Percentiles rank a stretch among this genome's conserved stretches.
These are phyloP conservation scores for Saccharomyces hybrid DNA, from an alignment of 1,139 yeast species.

Conservation along the genomic window DNA sequence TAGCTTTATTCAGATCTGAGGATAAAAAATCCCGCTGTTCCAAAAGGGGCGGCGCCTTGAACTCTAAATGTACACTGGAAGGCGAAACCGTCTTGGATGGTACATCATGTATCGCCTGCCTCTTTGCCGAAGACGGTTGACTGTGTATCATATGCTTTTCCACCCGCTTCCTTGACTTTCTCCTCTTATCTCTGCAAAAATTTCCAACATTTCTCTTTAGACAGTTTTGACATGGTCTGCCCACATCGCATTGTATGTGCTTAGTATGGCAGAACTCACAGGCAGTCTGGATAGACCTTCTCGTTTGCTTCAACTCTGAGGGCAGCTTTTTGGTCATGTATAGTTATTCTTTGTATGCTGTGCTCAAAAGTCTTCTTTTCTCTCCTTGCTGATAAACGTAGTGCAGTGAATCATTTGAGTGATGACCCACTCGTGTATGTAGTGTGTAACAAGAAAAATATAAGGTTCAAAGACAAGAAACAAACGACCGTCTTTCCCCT, in stretches of 20 bases:
- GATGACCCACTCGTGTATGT: not conserved
- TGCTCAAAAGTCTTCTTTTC: not conserved
- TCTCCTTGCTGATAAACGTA: not conserved
- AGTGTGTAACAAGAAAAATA: not conserved
- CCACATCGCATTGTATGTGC: constrained; percentile 56
- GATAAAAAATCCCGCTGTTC: not conserved
- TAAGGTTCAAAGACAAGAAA: not conserved
- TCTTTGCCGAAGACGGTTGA: not conserved
- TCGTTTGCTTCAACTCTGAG: constrained; percentile 41
- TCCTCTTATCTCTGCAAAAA: constrained; percentile 49
- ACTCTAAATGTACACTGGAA: not conserved
- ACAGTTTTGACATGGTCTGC: constrained; percentile 65
- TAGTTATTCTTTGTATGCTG: not conserved
- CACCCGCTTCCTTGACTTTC: constrained; percentile 32
- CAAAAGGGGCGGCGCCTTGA: too few relatives aligned
- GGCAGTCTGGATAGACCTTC: constrained; percentile 61
- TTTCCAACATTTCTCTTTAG: constrained; percentile 49
- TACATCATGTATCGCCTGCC: not conserved
- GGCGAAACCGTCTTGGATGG: not conserved
- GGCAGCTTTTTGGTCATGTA: constrained; percentile 56
- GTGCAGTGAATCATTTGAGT: not conserved
- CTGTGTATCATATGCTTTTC: constrained; percentile 2
- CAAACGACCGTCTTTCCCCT: not conserved
- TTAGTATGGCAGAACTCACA: constrained; percentile 65
- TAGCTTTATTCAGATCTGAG: not conserved